Conservation (phyloP, 1,284 basidiomycete species). For the Cystobasidiaceae sp. region DNA sequence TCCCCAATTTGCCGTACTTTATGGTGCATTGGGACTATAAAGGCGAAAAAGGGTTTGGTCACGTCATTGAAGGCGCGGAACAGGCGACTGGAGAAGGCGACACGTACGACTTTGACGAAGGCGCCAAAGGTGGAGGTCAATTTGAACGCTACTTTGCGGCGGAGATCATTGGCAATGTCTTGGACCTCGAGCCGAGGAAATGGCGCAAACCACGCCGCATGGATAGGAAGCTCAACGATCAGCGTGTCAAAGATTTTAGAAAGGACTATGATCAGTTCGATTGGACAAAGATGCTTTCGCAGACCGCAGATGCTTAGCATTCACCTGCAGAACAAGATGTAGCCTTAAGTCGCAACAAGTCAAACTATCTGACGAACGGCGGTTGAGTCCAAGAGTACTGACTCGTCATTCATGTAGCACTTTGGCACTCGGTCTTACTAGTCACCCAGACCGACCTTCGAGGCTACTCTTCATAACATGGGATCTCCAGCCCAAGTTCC, state of each 20-base stretch:
- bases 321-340: neutral
- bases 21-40: slow-evolving; percentile 98
- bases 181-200: slow-evolving; percentile 78
- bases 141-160: slow-evolving; percentile 88
- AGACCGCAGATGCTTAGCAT: slow-evolving; percentile 10
- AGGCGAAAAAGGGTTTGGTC: slow-evolving; percentile 89
- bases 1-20: slow-evolving; percentile 95
- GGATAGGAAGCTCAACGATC: slow-evolving; percentile 64
- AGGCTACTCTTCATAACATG: no score
- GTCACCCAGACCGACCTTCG: no score
- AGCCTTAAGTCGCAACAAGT: neutral
- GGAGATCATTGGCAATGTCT: slow-evolving; percentile 87
- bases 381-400: no score
- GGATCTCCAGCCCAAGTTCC: no score
- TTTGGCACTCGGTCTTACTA: no score
- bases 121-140: slow-evolving; percentile 77
- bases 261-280: slow-evolving; percentile 48
- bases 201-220: slow-evolving; percentile 76
- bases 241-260: slow-evolving; percentile 63
- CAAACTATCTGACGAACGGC: no score
- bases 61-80: slow-evolving; percentile 84
- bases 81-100: slow-evolving; percentile 49
- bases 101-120: slow-evolving; percentile 67
- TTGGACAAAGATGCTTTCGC: slow-evolving; percentile 47
- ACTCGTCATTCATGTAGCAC: no score